A percentile compares a stretch with the other conserved stretches of the same genome.
phyloP scores from a whole-genome alignment of 139 green algal species.

The Dunaliella primolecta region DNA sequence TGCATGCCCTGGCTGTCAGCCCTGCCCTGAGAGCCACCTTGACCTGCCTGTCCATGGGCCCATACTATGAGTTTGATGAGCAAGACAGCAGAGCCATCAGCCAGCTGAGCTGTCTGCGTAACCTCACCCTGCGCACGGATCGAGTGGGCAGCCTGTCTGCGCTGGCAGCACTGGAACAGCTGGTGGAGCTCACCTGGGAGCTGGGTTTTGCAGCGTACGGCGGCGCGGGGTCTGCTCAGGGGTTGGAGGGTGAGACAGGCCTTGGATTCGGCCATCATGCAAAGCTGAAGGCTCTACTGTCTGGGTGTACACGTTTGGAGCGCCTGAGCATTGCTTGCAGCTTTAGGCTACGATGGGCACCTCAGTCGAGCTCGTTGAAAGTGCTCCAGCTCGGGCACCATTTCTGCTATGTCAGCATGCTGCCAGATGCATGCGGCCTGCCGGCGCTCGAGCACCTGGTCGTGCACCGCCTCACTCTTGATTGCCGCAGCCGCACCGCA shows the following conservation, averaged over 20 bases:
- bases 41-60: neutral
- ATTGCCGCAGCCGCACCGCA: neutral
- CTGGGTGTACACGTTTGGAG: too few species aligned
- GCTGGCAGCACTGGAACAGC: neutral
- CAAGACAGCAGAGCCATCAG: neutral
- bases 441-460: neutral
- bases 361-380: too few species aligned
- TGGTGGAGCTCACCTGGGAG: neutral
- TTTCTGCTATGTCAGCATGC: neutral
- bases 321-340: too few species aligned
- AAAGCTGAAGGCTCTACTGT: too few species aligned
- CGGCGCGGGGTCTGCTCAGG: too few species aligned
- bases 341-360: too few species aligned
- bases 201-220: neutral
- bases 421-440: neutral
- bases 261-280: too few species aligned
- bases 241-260: too few species aligned
- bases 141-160: neutral
- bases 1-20: neutral
- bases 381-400: neutral
- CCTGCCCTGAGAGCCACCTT: neutral
- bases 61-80: neutral
- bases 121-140: neutral
- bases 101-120: neutral
- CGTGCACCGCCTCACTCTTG: neutral